These are phyloP conservation scores for Parastagonospora nodorum DNA, from an alignment of 2,329 filamentous ascomycete genomes.

Conservation along the genomic window DNA sequence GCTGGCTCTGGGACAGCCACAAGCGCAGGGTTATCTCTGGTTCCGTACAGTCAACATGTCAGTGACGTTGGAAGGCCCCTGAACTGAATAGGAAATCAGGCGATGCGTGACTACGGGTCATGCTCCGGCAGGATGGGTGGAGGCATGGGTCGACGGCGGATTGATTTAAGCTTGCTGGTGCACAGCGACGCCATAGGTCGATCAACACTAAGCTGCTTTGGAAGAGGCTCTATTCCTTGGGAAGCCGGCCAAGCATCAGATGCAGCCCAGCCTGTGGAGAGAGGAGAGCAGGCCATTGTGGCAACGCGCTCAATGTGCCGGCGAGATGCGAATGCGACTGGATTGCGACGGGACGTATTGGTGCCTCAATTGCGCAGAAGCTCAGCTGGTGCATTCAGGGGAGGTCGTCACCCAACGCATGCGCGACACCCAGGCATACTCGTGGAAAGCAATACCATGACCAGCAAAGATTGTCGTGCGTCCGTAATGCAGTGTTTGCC, in stretches of 20 bases:
- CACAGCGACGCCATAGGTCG: conserved; percentile 23
- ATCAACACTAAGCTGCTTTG: conserved; percentile 23
- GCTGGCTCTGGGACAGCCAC: conserved; percentile 26
- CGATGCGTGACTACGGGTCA: conserved; percentile 6
- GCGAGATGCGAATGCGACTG: neutral
- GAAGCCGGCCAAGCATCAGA: conserved; percentile 21
- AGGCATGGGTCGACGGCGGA: conserved; percentile 20
- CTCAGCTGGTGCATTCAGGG: conserved; percentile 2
- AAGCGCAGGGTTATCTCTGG: conserved; percentile 17
- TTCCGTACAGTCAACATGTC: conserved; percentile 6
- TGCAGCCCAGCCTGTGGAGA: conserved; percentile 8
- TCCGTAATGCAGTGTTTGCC: conserved; percentile 10
- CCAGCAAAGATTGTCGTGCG: conserved; percentile 7
- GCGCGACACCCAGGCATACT: neutral
- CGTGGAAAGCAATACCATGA: neutral
- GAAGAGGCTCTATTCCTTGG: conserved; percentile 14
- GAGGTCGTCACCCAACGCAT: neutral
- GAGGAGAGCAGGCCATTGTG: conserved; percentile 12
- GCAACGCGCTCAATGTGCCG: conserved; percentile 5
- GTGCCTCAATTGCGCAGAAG: neutral
- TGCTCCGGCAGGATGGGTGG: conserved; percentile 30
- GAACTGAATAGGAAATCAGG: conserved; percentile 7
- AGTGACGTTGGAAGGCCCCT: conserved; percentile 7
- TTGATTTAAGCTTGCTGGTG: conserved; percentile 27
- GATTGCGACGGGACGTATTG: conserved; percentile 5